Percentiles rank a stretch among this genome's conserved stretches.
These are phyloP conservation scores for Naganishia cerealis DNA, from an alignment of 1,284 basidiomycete species.

Conservation along the genomic window DNA sequence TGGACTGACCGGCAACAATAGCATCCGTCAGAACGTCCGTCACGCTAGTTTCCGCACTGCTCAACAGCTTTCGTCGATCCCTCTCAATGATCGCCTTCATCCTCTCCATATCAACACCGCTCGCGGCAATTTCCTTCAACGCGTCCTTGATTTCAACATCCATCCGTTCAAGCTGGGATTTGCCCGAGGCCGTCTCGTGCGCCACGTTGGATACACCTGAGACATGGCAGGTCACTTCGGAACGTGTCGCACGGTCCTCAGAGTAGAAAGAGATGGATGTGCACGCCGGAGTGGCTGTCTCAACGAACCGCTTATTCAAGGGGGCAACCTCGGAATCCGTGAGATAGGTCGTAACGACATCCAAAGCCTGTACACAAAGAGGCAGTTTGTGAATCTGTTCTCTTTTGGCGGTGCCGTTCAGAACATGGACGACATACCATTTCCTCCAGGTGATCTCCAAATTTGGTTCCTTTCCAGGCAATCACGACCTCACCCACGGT, in stretches of 20 bases:
- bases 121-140: slow-evolving; percentile 67
- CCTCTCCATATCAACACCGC: slow-evolving; percentile 86
- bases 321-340: slow-evolving; percentile 86
- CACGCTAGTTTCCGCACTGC: slow-evolving; percentile 50
- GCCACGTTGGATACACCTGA: slow-evolving; percentile 71
- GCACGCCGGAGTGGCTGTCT: slow-evolving; percentile 84
- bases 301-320: slow-evolving; percentile 88
- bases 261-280: slow-evolving; percentile 83
- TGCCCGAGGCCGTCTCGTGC: neutral
- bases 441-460: slow-evolving; percentile 71
- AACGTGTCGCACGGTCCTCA: slow-evolving; percentile 71
- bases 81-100: slow-evolving; percentile 85
- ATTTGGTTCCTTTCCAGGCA: slow-evolving; percentile 74
- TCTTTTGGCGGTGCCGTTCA: neutral
- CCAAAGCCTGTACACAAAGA: slow-evolving; percentile 64
- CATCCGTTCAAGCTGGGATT: slow-evolving; percentile 71
- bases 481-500: slow-evolving; percentile 84
- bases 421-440: slow-evolving; percentile 59
- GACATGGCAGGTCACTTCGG: slow-evolving; percentile 74
- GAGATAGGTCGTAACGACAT: slow-evolving; percentile 82
- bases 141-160: slow-evolving; percentile 69
- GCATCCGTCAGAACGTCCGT: slow-evolving; percentile 53
- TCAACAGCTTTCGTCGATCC: slow-evolving; percentile 72
- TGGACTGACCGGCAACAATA: slow-evolving; percentile 61
- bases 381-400: slow-evolving; percentile 31